These are phyloP conservation scores for Xerocomus minutiporus DNA, from an alignment of 1,284 basidiomycete genomes.

Conservation along the genomic window DNA sequence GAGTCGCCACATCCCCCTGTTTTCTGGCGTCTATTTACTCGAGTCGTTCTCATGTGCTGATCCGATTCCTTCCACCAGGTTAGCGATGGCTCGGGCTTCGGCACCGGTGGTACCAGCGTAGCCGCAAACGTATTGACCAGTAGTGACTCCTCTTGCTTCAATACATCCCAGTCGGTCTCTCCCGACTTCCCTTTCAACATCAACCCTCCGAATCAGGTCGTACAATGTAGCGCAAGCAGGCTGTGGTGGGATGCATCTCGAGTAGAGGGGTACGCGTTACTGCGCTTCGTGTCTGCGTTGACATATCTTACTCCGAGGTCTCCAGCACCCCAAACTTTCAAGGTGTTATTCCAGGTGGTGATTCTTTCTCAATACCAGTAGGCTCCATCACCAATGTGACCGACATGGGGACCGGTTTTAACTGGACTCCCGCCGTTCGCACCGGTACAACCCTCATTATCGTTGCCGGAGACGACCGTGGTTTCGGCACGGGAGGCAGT, in stretches of 20 bases:
- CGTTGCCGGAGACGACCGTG: conserved; percentile 61
- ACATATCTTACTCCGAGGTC: neutral
- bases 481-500: conserved; percentile 66
- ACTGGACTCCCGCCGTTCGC: conserved; percentile 62
- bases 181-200: conserved; percentile 60
- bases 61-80: conserved; percentile 42
- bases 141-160: conserved; percentile 57
- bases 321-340: conserved; percentile 54
- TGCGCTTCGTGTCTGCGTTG: neutral
- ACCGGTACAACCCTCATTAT: conserved; percentile 61
- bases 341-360: conserved; percentile 73
- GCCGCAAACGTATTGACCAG: conserved; percentile 53
- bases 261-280: conserved; percentile 49
- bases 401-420: conserved; percentile 55
- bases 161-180: conserved; percentile 42
- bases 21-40: neutral
- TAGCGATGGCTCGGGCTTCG: conserved; percentile 66
- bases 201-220: conserved; percentile 54
- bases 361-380: conserved; percentile 62
- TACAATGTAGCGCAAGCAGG: conserved; percentile 56
- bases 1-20: conserved; percentile 32
- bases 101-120: conserved; percentile 68
- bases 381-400: conserved; percentile 39
- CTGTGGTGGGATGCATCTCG: conserved; percentile 55
- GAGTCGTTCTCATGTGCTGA: neutral